Evolutionary conservation across 148 eudicot species (phyloP), one percentile per base, ranked within the genome.

Genomic region (Beta vulgaris): DNA sequence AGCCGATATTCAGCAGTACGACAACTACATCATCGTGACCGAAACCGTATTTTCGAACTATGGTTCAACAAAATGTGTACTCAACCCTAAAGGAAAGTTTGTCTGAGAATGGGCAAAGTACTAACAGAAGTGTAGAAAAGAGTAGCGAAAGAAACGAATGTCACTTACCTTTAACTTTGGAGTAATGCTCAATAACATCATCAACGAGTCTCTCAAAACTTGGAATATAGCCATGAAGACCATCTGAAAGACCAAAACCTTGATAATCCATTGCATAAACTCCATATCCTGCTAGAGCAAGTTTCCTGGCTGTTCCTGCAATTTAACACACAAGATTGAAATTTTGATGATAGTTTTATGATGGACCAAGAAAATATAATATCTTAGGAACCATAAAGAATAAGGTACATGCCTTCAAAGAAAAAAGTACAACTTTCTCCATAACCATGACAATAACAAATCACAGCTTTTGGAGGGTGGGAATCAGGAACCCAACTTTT

Each of bases 341-440:
- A 3, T 34, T 80, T 73, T 64, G 61, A 71, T 35, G 51, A 72
- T 48, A 3, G 43, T 3, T 3, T n/a, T 16, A 35, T 10, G 23
- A 65, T 59, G 74, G 18, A 71, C 31, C 23, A 73, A 43, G 7
- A 63, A 36, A 44, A 78, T 64, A 81, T 18, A 23, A 81, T 18
- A 23, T 43, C 19, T 44, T 42, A 69, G 36, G 28, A 15, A 70
- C 53, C 61, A 43, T 29, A 32, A 8, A 14, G 32, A 73, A 46
- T 39, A 25, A 75, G 75, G 60, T 39, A 85, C 92, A 77, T 86
- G 83, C 98, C 98, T 94, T 94, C 98, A 62, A 65, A 57, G 79
- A 91, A 91, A 81, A 94, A 94, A 62, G 98, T 87, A 91, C 97
- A 90, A 53, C 97, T 91, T 68, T 94, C 97, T 73, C 97, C 98